Evolutionary conservation across 2,329 filamentous ascomycete genomes (phyloP).

Genomic region (Trichoderma oligosporum): DNA sequence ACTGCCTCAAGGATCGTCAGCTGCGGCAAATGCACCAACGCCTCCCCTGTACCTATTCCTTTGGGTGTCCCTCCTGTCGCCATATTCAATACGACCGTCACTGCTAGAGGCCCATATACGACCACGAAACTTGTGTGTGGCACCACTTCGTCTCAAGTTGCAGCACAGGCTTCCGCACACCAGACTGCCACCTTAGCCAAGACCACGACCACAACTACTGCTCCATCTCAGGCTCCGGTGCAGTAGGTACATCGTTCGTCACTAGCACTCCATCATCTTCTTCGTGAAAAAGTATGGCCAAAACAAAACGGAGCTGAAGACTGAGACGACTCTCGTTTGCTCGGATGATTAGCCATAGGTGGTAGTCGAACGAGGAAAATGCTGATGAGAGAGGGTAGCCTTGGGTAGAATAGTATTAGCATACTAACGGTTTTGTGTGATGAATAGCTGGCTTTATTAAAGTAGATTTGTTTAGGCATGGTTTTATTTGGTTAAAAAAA

Average conservation of each 20-base stretch:
- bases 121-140: conserved; percentile 22
- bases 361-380: not conserved
- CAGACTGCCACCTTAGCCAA: too few species aligned
- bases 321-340: not conserved
- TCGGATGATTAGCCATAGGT: not conserved
- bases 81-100: conserved; percentile 25
- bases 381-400: not conserved
- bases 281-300: not conserved
- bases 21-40: conserved; percentile 27
- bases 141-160: not conserved
- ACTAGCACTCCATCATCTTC: not conserved
- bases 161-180: not conserved
- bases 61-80: conserved; percentile 25
- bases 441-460: not conserved
- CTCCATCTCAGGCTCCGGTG: not conserved
- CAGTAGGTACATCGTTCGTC: not conserved
- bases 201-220: not conserved
- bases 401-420: not conserved
- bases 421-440: not conserved
- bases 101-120: conserved; percentile 17
- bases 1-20: conserved; percentile 26
- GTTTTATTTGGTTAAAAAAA: too few species aligned
- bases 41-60: conserved; percentile 5
- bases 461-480: too few species aligned
- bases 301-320: not conserved